Evolutionary conservation across 2,329 filamentous ascomycete genomes (phyloP), one percentile per base, ranked within the genome.

Genomic region (Phyllosticta ampelicida): DNA sequence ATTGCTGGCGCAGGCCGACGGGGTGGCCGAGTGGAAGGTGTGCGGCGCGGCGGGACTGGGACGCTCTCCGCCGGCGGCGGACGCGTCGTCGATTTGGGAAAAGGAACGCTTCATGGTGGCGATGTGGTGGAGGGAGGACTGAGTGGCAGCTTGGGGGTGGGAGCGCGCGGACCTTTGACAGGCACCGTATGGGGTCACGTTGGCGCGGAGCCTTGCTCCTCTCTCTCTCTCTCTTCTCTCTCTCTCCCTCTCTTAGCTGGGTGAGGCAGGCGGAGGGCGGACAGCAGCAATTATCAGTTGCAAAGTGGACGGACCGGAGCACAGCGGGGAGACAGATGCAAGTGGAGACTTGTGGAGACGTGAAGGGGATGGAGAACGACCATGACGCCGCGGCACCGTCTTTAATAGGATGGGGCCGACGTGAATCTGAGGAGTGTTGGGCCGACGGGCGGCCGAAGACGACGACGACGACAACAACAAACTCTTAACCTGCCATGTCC

Each of bases 101-200:
- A 51, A 58, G n/a, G 51, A 49, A 26, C 56, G 56, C 56, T 58
- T 58, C 56, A 58, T 58, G 56, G 13, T 58, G 51, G 29, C 18
- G 55, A 11, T 28, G 49, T 16, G 23, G 44, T 28, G 50, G 2
- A 16, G 23, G 26, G 1, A 21, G 51, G 9, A 18, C 4, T 28
- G 51, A n/a, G n/a, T n/a, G n/a, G n/a, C n/a, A n/a, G n/a, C n/a
- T n/a, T n/a, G 21, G 29, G 11, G 51, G 13, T 18, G 51, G 51
- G 36, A 48, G 13, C 21, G 53, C 20, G 21, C n/a, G 23, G 23
- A 26, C 23, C 23, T 26, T 26, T 3, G 8, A 26, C 23, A 8
- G 23, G 8, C n/a, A n/a, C n/a, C n/a, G n/a, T 26, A 26, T 26
- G 23, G 23, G 23, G 23, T 26, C 23, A 26, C 23, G 10, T n/a